phyloP scores from a whole-genome alignment of 2,329 filamentous ascomycete genomes.

The Pseudopithomyces chartarum region DNA sequence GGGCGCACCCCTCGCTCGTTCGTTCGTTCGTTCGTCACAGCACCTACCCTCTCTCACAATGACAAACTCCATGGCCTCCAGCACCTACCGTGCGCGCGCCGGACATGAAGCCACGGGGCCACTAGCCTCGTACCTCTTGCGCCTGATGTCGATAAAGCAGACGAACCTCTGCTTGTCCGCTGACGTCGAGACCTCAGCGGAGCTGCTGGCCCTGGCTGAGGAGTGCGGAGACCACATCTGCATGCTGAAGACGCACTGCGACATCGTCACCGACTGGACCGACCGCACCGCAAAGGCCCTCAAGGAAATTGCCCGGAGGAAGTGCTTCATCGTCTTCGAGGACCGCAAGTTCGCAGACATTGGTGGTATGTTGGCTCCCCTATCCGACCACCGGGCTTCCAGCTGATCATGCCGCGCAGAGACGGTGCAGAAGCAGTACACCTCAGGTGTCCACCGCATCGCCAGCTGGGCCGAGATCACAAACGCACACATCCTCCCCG shows the following conservation, averaged over 20 bases:
- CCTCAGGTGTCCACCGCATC: slow-evolving; percentile 55
- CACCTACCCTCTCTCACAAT: slow-evolving; percentile 28
- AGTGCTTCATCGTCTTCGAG: slow-evolving; percentile 59
- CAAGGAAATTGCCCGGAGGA: slow-evolving; percentile 54
- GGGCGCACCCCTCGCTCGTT: background rate
- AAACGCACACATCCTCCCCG: slow-evolving; percentile 59
- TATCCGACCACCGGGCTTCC: background rate
- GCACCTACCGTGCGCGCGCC: slow-evolving; percentile 53
- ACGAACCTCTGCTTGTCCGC: slow-evolving; percentile 62
- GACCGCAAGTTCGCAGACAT: slow-evolving; percentile 63
- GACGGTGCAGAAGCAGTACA: slow-evolving; percentile 61
- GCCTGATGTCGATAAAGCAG: slow-evolving; percentile 55
- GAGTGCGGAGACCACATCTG: slow-evolving; percentile 66
- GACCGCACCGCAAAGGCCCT: slow-evolving; percentile 58
- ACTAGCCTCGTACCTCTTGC: slow-evolving; percentile 54
- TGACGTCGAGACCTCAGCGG: slow-evolving; percentile 60
- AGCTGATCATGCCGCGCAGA: slow-evolving; percentile 38
- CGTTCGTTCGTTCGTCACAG: background rate
- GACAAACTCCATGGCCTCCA: slow-evolving; percentile 40
- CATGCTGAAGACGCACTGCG: slow-evolving; percentile 65
- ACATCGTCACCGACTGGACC: slow-evolving; percentile 66
- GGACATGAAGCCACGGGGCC: slow-evolving; percentile 49
- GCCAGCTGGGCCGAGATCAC: slow-evolving; percentile 59
- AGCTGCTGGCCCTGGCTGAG: slow-evolving; percentile 61
- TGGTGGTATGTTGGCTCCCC: slow-evolving; percentile 50